Evolutionary conservation across 345 rosid genomes (phyloP).

Genomic region (Chamaenerion angustifolium): DNA sequence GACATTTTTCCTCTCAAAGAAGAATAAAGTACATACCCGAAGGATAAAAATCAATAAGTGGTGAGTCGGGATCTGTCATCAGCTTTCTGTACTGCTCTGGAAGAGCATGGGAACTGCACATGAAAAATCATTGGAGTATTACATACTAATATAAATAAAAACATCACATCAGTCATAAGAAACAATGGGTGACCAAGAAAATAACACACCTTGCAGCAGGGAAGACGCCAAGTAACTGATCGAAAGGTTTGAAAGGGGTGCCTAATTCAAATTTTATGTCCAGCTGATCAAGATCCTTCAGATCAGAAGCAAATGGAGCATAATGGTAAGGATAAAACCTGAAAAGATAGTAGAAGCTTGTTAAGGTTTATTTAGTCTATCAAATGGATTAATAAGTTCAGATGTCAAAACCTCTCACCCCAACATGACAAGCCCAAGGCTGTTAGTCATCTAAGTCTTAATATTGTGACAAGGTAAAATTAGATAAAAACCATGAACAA

Average conservation of each 20-base stretch:
- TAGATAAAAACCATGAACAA: too few species aligned
- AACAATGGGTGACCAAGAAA: not conserved
- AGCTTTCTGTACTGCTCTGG: constrained; percentile 60
- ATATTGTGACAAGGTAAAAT: too few species aligned
- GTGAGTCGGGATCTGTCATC: constrained; percentile 81
- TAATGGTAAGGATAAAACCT: constrained; percentile 97
- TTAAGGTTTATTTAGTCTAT: not conserved
- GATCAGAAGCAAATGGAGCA: constrained; percentile 99
- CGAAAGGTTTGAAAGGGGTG: constrained; percentile 78
- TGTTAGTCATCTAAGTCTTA: too few species aligned
- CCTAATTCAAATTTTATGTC: constrained; percentile 63
- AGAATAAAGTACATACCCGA: constrained; percentile 25
- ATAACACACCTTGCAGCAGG: constrained; percentile 76
- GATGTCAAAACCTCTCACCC: too few species aligned
- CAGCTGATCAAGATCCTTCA: constrained; percentile 61
- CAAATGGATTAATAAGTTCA: not conserved
- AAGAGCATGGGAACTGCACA: constrained; percentile 82
- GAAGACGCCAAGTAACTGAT: constrained; percentile 86
- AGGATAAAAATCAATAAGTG: constrained; percentile 83
- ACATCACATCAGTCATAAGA: too few species aligned
- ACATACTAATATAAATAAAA: not conserved
- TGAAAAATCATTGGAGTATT: constrained; percentile 7
- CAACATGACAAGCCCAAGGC: too few species aligned
- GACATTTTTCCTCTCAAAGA: not conserved
- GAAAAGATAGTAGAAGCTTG: constrained; percentile 13